phyloP scores from a whole-genome alignment of 805 yeast genomes.

The Wickerhamomyces sydowiorum region DNA sequence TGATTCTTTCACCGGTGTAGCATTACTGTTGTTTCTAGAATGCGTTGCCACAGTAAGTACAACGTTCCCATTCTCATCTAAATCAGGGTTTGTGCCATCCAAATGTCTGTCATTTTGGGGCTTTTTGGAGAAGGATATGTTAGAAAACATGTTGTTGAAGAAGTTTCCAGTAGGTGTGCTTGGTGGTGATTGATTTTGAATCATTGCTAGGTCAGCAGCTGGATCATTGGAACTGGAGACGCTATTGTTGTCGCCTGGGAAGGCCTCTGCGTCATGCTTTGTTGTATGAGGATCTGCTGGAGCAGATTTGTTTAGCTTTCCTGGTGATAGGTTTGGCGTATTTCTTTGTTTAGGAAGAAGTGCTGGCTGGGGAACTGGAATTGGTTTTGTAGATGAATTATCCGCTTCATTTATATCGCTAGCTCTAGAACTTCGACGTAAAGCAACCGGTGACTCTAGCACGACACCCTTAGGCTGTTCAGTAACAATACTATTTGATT shows the following conservation, averaged over 20 bases:
- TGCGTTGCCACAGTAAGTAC: slow-evolving; percentile 1
- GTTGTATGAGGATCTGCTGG: slow-evolving; percentile 53
- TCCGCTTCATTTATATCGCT: not conserved
- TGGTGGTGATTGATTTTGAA: slow-evolving; percentile 11
- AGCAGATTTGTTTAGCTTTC: slow-evolving; percentile 25
- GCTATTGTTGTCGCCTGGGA: slow-evolving; percentile 6
- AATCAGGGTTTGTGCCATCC: not conserved
- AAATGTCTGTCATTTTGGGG: not conserved
- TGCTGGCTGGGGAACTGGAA: slow-evolving; percentile 4
- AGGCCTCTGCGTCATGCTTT: slow-evolving; percentile 38
- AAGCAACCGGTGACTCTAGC: not conserved
- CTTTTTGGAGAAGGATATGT: slow-evolving; percentile 2
- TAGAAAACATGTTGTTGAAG: slow-evolving; percentile 16
- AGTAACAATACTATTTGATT: not conserved
- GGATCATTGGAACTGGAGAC: slow-evolving; percentile 18
- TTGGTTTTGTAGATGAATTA: not conserved
- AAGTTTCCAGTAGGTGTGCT: slow-evolving; percentile 14
- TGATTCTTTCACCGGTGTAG: slow-evolving; percentile 8
- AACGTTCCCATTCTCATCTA: not conserved
- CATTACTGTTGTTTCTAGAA: slow-evolving; percentile 1
- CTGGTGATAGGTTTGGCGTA: not conserved
- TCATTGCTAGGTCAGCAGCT: slow-evolving; percentile 10
- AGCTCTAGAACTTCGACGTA: not conserved
- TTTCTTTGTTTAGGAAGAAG: slow-evolving; percentile 1
- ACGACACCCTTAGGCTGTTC: not conserved